Conservation (phyloP, 192 early-diverging fungal species). For the Dispira simplex region DNA sequence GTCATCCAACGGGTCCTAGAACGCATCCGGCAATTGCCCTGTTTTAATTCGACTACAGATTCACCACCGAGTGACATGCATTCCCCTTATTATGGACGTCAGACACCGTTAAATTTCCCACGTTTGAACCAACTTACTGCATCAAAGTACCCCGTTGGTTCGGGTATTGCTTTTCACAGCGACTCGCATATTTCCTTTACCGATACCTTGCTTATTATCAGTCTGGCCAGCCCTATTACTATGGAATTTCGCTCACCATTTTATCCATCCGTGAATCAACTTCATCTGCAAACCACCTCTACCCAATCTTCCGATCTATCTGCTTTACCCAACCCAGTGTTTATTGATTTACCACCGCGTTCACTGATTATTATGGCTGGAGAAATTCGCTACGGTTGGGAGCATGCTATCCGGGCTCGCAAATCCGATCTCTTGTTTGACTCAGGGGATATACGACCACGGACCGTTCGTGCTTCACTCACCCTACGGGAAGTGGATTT, state of each 20-base stretch:
- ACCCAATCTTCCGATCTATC: too few relatives aligned
- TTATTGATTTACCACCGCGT: constrained; percentile 24
- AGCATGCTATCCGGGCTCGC: constrained; percentile 31
- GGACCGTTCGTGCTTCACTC: constrained; percentile 17
- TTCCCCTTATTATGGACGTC: neutral
- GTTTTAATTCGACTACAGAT: neutral
- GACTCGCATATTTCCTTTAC: constrained; percentile 30
- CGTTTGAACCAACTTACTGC: constrained; percentile 34
- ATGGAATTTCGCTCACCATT: constrained; percentile 34
- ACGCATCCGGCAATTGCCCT: constrained; percentile 13
- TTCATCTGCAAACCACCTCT: neutral
- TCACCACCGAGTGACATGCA: neutral
- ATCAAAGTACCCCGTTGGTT: constrained; percentile 32
- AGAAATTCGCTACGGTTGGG: constrained; percentile 29
- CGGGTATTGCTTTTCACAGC: constrained; percentile 33
- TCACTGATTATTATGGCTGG: constrained; percentile 29
- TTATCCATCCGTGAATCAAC: neutral
- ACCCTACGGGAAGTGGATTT: neutral
- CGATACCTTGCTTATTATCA: constrained; percentile 20
- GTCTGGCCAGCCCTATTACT: constrained; percentile 27
- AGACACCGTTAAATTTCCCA: neutral
- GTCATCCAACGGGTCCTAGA: constrained; percentile 14
- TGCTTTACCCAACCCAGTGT: constrained; percentile 4
- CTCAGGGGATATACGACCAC: constrained; percentile 11
- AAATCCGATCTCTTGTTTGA: constrained; percentile 25